Conservation (phyloP, 2,329 filamentous ascomycete genomes). For the Ceratocystis alfenasii region DNA sequence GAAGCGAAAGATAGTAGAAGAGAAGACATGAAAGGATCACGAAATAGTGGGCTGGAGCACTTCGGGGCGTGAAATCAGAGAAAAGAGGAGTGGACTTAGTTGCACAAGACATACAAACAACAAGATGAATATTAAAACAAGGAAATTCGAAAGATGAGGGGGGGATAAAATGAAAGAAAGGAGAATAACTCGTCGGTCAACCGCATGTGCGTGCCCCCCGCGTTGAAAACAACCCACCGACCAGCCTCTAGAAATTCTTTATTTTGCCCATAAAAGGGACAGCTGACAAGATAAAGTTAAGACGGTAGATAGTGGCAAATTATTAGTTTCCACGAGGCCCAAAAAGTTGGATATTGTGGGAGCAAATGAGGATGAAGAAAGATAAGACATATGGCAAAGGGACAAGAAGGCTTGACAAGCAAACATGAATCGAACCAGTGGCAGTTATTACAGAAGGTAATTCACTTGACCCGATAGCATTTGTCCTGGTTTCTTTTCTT, state of each 20-base stretch:
- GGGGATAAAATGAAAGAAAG: not conserved
- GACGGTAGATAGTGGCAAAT: not conserved
- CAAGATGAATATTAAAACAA: slow-evolving; percentile 3
- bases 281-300: not conserved
- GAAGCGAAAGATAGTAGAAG: slow-evolving; percentile 2
- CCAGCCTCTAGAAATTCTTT: not conserved
- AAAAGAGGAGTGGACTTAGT: slow-evolving; percentile 10
- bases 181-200: not conserved
- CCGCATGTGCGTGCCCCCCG: not conserved
- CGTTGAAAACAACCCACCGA: not conserved
- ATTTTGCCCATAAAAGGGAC: not conserved
- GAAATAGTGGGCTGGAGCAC: not conserved
- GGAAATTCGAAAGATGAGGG: not conserved
- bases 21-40: slow-evolving; percentile 6
- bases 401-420: not conserved
- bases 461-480: not conserved
- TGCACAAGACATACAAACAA: slow-evolving; percentile 8
- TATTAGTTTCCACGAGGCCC: not conserved
- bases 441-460: no score
- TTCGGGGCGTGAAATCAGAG: not conserved
- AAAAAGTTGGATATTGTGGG: not conserved
- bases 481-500: not conserved
- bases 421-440: not conserved
- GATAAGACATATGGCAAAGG: slow-evolving; percentile 8
- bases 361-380: slow-evolving; percentile 8